Evolutionary conservation across 345 rosid species (phyloP).

Genomic region (Gossypium sturtianum): DNA sequence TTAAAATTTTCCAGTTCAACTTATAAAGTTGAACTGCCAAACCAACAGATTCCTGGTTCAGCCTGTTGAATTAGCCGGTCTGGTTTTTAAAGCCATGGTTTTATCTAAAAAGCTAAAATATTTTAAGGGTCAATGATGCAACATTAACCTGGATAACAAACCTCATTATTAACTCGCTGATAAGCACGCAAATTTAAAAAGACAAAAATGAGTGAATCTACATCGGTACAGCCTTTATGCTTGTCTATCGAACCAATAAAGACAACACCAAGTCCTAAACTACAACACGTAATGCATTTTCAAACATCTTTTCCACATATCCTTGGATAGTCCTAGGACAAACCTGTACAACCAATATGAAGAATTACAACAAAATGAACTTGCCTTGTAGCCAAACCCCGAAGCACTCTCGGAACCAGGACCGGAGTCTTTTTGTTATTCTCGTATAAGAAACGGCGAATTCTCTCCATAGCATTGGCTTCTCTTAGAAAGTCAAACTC

Average conservation of each 20-base stretch:
- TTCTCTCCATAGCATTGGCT: constrained; percentile 79
- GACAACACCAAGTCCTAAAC: constrained; percentile 8
- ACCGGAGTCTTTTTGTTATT: constrained; percentile 82
- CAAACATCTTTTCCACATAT: not conserved
- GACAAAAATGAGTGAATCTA: not conserved
- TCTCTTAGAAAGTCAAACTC: constrained; percentile 91
- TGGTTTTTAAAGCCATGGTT: not conserved
- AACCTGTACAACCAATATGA: not conserved
- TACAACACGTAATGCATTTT: not conserved
- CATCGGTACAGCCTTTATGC: not conserved
- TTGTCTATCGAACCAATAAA: not conserved
- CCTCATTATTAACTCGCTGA: not conserved
- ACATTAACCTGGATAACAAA: not conserved
- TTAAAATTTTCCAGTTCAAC: not conserved
- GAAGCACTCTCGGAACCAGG: constrained; percentile 58
- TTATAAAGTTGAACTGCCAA: not conserved
- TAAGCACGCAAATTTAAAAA: not conserved
- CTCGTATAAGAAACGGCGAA: constrained; percentile 56
- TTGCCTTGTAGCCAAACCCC: constrained; percentile 72
- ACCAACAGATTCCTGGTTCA: not conserved
- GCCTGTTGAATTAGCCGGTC: too few species aligned
- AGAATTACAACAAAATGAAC: not conserved
- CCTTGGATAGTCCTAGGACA: not conserved
- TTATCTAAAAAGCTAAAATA: not conserved
- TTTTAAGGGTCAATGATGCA: not conserved